Percentiles rank a stretch among this genome's conserved stretches.
Evolutionary conservation across 345 rosid species (phyloP).

Genomic region (Turritis glabra): DNA sequence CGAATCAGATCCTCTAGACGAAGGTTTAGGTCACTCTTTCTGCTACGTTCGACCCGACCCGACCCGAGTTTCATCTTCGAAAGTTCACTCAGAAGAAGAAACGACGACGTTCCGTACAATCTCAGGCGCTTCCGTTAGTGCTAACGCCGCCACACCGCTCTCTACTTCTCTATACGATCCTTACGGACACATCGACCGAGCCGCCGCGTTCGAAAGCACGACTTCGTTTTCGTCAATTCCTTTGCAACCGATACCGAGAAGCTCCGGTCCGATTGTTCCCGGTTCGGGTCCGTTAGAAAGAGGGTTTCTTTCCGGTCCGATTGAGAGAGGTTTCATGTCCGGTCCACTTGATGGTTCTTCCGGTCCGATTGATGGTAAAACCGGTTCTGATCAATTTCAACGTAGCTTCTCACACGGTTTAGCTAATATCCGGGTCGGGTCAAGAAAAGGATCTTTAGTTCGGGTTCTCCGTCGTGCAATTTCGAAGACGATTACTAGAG

Average conservation of each 20-base stretch:
- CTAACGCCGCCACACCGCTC: constrained; percentile 88
- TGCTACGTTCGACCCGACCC: constrained; percentile 86
- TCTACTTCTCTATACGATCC: constrained; percentile 80
- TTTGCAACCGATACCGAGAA: constrained; percentile 81
- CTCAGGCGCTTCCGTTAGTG: constrained; percentile 96
- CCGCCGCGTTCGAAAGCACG: constrained; percentile 94
- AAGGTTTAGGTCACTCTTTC: constrained; percentile 92
- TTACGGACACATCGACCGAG: constrained; percentile 62
- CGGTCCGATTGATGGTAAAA: constrained; percentile 61
- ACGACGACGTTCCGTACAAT: constrained; percentile 80
- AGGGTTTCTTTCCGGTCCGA: constrained; percentile 86
- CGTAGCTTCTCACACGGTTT: constrained; percentile 84
- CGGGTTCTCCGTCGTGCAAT: constrained; percentile 71
- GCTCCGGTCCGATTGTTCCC: constrained; percentile 70
- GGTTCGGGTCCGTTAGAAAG: constrained; percentile 77
- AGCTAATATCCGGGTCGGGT: constrained; percentile 42
- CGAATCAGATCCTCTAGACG: constrained; percentile 67
- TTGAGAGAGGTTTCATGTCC: constrained; percentile 86
- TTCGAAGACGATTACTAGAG: constrained; percentile 63
- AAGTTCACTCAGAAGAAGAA: constrained; percentile 83
- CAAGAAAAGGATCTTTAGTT: constrained; percentile 61
- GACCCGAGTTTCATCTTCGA: constrained; percentile 62
- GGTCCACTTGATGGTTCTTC: constrained; percentile 80
- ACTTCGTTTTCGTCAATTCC: constrained; percentile 87
- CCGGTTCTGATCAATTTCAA: constrained; percentile 56